phyloP scores from a whole-genome alignment of 2,329 filamentous ascomycete genomes.

The Colletotrichum spinosum region DNA sequence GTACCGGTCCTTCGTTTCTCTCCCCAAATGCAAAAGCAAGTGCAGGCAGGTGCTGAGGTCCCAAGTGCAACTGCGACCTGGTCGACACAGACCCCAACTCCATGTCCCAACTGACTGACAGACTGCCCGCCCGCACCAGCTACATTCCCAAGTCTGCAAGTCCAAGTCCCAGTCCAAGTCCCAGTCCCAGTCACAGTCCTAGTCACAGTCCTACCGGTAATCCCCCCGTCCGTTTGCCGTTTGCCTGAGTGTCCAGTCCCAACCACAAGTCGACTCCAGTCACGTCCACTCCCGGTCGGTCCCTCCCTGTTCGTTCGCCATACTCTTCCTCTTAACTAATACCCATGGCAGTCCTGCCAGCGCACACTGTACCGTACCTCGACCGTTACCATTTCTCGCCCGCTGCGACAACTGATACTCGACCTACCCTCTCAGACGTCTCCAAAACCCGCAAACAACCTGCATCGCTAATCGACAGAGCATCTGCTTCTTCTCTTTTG shows the following conservation, averaged over 20 bases:
- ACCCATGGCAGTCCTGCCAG: constrained; percentile 30
- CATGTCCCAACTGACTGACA: constrained; percentile 6
- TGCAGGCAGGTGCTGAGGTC: no score
- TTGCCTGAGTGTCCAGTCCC: background rate
- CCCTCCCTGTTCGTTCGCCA: constrained; percentile 14
- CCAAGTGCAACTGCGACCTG: constrained; percentile 12
- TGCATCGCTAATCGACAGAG: background rate
- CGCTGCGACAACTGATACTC: constrained; percentile 16
- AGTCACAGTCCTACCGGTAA: no score
- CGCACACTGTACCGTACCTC: constrained; percentile 25
- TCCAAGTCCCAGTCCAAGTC: no score
- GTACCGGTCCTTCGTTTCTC: background rate
- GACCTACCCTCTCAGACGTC: constrained; percentile 15
- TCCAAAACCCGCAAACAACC: constrained; percentile 23
- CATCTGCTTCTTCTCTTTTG: constrained; percentile 6
- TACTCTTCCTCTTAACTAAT: constrained; percentile 23
- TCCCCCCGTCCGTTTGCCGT: no score
- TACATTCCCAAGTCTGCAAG: no score
- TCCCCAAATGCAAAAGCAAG: no score
- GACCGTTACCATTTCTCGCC: constrained; percentile 12
- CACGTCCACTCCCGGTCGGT: constrained; percentile 18
- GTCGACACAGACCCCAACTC: constrained; percentile 22
- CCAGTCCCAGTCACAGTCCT: no score
- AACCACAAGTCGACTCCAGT: background rate
- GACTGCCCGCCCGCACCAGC: background rate